A percentile compares a stretch with the other conserved stretches of the same genome.
These are phyloP conservation scores for Fusarium floridanum DNA, from an alignment of 2,329 filamentous ascomycete species.

Conservation along the genomic window DNA sequence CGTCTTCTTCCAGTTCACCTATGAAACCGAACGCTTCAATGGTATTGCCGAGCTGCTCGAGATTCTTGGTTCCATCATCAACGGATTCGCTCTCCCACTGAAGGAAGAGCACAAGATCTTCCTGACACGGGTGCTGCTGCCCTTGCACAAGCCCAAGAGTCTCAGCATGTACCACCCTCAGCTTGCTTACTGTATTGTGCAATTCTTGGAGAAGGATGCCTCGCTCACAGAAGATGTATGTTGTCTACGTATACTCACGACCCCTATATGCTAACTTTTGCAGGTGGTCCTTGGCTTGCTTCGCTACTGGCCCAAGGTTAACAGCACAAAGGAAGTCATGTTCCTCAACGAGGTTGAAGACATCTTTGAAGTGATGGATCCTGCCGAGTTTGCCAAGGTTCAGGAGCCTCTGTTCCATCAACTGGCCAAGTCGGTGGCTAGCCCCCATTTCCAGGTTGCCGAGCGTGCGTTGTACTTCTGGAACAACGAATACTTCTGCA, in stretches of 20 bases:
- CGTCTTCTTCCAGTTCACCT: conserved; percentile 99
- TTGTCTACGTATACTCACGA: not conserved
- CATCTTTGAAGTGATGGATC: conserved; percentile 99
- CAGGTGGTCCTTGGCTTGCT: conserved; percentile 95
- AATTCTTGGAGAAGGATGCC: conserved; percentile 98
- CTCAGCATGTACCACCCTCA: conserved; percentile 99
- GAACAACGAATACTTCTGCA: conserved; percentile 99
- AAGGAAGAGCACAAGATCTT: conserved; percentile 99
- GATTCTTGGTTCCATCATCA: conserved; percentile 98
- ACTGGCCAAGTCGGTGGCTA: conserved; percentile 96
- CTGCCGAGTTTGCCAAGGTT: conserved; percentile 97
- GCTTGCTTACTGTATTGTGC: conserved; percentile 97
- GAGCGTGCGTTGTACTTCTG: conserved; percentile 98
- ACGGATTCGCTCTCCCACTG: conserved; percentile 94
- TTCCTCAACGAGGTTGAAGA: conserved; percentile 99
- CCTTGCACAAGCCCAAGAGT: conserved; percentile 97
- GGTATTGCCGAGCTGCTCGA: conserved; percentile 97
- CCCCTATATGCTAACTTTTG: conserved; percentile 18
- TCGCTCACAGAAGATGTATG: conserved; percentile 93
- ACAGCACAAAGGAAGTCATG: conserved; percentile 99
- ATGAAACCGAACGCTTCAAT: conserved; percentile 98
- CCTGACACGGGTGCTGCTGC: conserved; percentile 90
- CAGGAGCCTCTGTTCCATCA: conserved; percentile 98
- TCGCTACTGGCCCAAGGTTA: conserved; percentile 98
- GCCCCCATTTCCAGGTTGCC: conserved; percentile 98